Evolutionary conservation across 106 monocot species (phyloP).

Genomic region (Platanthera zijinensis): DNA sequence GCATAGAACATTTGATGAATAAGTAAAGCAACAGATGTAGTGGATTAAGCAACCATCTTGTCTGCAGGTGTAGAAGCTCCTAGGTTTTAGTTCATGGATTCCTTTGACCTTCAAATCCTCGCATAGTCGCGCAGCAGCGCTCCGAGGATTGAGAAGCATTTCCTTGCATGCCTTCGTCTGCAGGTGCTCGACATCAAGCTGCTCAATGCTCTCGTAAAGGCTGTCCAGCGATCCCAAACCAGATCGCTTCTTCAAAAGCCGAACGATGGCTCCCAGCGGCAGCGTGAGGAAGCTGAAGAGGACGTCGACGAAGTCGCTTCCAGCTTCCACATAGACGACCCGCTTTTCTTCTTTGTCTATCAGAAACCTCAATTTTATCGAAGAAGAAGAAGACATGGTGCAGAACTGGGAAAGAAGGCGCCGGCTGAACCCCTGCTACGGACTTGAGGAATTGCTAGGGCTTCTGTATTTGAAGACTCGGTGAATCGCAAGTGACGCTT

Average conservation of each 20-base stretch:
- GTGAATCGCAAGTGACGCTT: no score
- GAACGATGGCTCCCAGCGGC: conserved; percentile 32
- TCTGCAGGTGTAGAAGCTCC: conserved; percentile 10
- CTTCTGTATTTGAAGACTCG: no score
- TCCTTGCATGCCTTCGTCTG: conserved; percentile 17
- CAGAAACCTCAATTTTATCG: background rate
- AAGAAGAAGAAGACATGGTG: background rate
- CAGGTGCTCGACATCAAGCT: conserved; percentile 19
- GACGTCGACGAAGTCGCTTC: conserved; percentile 31
- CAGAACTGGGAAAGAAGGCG: background rate
- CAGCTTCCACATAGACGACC: conserved; percentile 40
- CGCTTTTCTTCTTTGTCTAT: conserved; percentile 22
- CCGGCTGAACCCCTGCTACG: no score
- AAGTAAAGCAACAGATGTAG: background rate
- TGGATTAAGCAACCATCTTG: background rate
- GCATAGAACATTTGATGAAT: background rate
- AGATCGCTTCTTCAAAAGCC: conserved; percentile 15
- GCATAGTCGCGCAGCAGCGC: conserved; percentile 5
- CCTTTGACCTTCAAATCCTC: conserved; percentile 6
- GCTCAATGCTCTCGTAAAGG: conserved; percentile 34
- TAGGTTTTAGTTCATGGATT: conserved; percentile 1
- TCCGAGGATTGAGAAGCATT: conserved; percentile 29
- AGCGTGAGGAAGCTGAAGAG: conserved; percentile 50
- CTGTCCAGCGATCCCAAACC: conserved; percentile 19
- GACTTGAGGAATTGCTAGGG: no score